Conservation (phyloP, 176 grass and related monocot species). For the Panicum miliaceum region DNA sequence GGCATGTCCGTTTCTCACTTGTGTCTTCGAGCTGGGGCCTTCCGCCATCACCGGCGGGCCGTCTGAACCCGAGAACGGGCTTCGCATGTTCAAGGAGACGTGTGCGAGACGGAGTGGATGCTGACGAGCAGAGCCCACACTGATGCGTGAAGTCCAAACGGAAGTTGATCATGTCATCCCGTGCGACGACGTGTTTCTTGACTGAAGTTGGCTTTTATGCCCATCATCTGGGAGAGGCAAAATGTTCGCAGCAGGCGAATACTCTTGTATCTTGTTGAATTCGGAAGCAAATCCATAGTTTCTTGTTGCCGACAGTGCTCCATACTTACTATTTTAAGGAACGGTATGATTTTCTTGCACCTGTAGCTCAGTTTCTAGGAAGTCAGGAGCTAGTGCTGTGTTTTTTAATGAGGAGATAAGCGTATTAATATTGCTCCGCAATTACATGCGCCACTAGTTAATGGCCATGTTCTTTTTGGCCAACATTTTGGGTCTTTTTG, state of each 20-base stretch:
- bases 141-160: background rate
- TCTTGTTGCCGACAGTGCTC: background rate
- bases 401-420: background rate
- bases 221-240: background rate
- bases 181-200: background rate
- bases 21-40: background rate
- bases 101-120: background rate
- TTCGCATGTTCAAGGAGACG: background rate
- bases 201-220: background rate
- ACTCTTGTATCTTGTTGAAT: background rate
- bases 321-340: too few species aligned
- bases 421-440: background rate
- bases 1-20: constrained; percentile 43
- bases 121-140: background rate
- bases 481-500: background rate
- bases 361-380: background rate
- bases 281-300: background rate
- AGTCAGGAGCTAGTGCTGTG: background rate
- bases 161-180: background rate
- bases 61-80: constrained; percentile 6
- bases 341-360: background rate
- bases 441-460: constrained; percentile 6
- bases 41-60: background rate
- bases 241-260: background rate
- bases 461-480: background rate